phyloP scores from a whole-genome alignment of 2,329 filamentous ascomycete species.

The Hypoxylon sp. region DNA sequence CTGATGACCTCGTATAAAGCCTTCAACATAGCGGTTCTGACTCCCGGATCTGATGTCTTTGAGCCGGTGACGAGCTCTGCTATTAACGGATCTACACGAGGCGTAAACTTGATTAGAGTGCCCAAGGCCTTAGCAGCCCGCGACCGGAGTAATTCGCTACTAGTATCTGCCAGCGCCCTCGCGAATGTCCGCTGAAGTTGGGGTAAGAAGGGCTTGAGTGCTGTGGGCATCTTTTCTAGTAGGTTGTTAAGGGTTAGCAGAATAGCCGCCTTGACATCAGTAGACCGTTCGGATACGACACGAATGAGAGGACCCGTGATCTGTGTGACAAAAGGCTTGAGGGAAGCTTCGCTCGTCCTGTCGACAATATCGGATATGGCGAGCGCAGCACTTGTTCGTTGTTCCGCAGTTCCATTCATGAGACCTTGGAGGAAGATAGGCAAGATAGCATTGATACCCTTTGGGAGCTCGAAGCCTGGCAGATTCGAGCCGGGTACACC shows the following conservation, averaged over 20 bases:
- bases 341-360: constrained; percentile 85
- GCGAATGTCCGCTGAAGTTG: constrained; percentile 98
- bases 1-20: constrained; percentile 96
- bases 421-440: constrained; percentile 98
- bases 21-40: constrained; percentile 96
- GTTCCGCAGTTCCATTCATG: constrained; percentile 95
- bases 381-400: constrained; percentile 90
- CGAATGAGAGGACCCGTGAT: constrained; percentile 98
- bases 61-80: constrained; percentile 94
- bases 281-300: constrained; percentile 95
- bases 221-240: constrained; percentile 94
- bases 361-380: constrained; percentile 97
- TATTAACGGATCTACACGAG: constrained; percentile 94
- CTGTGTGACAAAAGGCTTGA: constrained; percentile 96
- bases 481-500: constrained; percentile 88
- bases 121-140: constrained; percentile 94
- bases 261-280: constrained; percentile 96
- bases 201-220: constrained; percentile 95
- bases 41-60: constrained; percentile 88
- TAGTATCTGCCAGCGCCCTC: constrained; percentile 92
- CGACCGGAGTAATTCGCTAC: constrained; percentile 88
- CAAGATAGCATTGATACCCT: constrained; percentile 95
- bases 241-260: constrained; percentile 94
- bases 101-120: constrained; percentile 94
- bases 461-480: constrained; percentile 90